phyloP scores from a whole-genome alignment of 169 alveolate species.

The Plasmodium vinckei region DNA sequence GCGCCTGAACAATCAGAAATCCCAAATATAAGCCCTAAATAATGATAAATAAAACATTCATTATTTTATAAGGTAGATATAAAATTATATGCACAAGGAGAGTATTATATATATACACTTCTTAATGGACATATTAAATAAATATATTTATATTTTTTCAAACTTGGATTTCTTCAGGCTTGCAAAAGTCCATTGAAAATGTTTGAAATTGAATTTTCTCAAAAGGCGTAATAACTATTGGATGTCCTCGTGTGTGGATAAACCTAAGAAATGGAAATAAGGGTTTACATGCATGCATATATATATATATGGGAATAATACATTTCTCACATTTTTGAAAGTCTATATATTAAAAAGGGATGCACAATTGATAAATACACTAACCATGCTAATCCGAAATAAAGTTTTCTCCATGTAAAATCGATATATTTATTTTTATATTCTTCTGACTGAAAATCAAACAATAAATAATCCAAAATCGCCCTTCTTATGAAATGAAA shows the following conservation, averaged over 20 bases:
- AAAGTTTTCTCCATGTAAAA: conserved; percentile 64
- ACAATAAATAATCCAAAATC: conserved; percentile 36
- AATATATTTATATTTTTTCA: conserved; percentile 10
- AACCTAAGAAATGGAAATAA: conserved; percentile 22
- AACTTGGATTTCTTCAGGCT: conserved; percentile 72
- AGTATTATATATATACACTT: background rate
- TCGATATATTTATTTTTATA: conserved; percentile 30
- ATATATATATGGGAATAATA: background rate
- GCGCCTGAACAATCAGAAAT: conserved; percentile 57
- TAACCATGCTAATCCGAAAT: conserved; percentile 50
- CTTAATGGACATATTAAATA: background rate
- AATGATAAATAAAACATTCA: background rate
- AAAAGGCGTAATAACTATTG: conserved; percentile 41
- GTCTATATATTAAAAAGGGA: too few species aligned
- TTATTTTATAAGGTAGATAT: background rate
- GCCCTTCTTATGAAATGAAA: conserved; percentile 47
- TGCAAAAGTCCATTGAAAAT: conserved; percentile 66
- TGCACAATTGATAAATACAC: too few species aligned
- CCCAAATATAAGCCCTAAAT: conserved; percentile 42
- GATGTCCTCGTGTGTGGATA: conserved; percentile 69
- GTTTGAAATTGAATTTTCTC: conserved; percentile 47
- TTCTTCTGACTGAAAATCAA: conserved; percentile 37
- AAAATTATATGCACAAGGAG: background rate
- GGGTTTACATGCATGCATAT: background rate
- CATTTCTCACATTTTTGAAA: too few species aligned